A percentile compares a stretch with the other conserved stretches of the same genome.
These are phyloP conservation scores for Nothopassalora personata DNA, from an alignment of 2,329 filamentous ascomycete species.

Conservation along the genomic window DNA sequence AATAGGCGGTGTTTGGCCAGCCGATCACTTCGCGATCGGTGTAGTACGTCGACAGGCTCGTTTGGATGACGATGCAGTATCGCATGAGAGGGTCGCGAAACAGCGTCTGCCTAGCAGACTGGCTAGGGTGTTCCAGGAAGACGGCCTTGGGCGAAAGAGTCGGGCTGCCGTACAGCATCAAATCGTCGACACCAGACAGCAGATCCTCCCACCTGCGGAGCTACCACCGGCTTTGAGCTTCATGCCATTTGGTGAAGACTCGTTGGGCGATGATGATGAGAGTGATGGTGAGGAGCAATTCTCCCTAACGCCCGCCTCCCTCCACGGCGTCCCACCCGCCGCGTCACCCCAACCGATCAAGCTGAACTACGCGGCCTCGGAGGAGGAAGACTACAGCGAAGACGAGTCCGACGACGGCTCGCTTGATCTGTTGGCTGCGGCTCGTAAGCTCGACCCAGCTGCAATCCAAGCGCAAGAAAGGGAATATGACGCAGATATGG, in stretches of 20 bases:
- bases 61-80: slow-evolving; percentile 13
- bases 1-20: slow-evolving; percentile 56
- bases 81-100: slow-evolving; percentile 17
- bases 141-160: slow-evolving; percentile 5
- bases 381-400: slow-evolving; percentile 31
- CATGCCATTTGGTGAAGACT: slow-evolving; percentile 36
- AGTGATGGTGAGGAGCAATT: slow-evolving; percentile 34
- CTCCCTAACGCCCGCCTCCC: slow-evolving; percentile 19
- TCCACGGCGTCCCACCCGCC: slow-evolving; percentile 22
- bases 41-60: slow-evolving; percentile 37
- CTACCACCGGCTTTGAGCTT: slow-evolving; percentile 43
- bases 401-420: slow-evolving; percentile 35
- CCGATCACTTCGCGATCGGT: slow-evolving; percentile 50
- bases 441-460: slow-evolving; percentile 40
- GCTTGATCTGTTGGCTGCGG: slow-evolving; percentile 43
- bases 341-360: slow-evolving; percentile 32
- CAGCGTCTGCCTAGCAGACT: slow-evolving; percentile 29
- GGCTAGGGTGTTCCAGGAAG: slow-evolving; percentile 29
- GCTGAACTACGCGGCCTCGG: slow-evolving; percentile 22
- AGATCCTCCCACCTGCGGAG: slow-evolving; percentile 50
- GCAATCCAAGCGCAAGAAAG: slow-evolving; percentile 38
- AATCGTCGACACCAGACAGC: slow-evolving; percentile 60
- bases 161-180: slow-evolving; percentile 56
- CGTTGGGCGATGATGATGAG: slow-evolving; percentile 31
- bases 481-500: slow-evolving; percentile 44